Conservation (phyloP, 306 rosid genomes). For the Astragalus membranaceus region DNA sequence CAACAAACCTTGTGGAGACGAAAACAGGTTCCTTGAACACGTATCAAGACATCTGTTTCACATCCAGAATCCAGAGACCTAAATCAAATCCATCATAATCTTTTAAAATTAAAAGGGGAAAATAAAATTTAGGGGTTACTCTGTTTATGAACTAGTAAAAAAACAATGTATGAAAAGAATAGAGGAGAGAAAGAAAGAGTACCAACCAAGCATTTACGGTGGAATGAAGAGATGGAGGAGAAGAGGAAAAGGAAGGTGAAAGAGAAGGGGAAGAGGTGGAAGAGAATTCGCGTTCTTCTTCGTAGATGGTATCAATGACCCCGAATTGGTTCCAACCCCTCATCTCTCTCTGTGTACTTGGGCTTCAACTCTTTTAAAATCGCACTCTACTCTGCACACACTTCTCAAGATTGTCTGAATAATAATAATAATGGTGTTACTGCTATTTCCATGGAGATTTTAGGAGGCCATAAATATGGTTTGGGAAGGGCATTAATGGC, state of each 20-base stretch:
- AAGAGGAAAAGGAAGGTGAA: conserved; percentile 47
- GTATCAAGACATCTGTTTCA: conserved; percentile 49
- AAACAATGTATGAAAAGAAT: not conserved
- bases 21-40: conserved; percentile 66
- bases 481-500: conserved; percentile 38
- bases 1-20: conserved; percentile 69
- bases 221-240: conserved; percentile 58
- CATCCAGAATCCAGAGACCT: conserved; percentile 50
- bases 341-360: conserved; percentile 7
- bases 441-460: conserved; percentile 17
- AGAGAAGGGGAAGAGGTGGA: conserved; percentile 56
- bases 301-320: conserved; percentile 70
- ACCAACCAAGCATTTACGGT: conserved; percentile 74
- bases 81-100: not conserved
- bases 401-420: conserved; percentile 10
- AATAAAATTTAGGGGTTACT: too few relatives aligned
- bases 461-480: conserved; percentile 26
- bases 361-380: not conserved
- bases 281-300: conserved; percentile 60
- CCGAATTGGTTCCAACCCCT: conserved; percentile 49
- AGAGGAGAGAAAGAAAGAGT: not conserved
- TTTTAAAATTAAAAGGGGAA: too few relatives aligned
- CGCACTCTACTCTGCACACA: not conserved
- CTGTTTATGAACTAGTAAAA: too few relatives aligned
- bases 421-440: not conserved